Base-by-base conservation (phyloP, 495 filamentous ascomycete species). In the Neurospora tetrasperma region DNA sequence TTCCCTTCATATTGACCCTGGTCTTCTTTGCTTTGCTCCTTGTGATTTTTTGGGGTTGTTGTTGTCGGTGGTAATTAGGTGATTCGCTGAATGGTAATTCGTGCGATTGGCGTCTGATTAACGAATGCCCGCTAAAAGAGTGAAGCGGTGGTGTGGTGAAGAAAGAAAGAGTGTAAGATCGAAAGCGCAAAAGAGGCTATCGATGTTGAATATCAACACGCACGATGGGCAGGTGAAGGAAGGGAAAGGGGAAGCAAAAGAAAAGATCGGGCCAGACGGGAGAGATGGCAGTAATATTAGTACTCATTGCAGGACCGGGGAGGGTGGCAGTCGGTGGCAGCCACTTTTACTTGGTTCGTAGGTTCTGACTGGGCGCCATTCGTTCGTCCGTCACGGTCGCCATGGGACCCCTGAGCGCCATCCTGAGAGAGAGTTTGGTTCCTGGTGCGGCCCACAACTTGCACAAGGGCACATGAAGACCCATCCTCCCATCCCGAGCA, bases 111-210 rank as follows among this genome's bases (percentile, higher is more conserved):
- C 48, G 48, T 59, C 23, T 74, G 78, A 84, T 66, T 66, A 94
- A 93, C 83, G 92, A 95, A 85, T 91, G 92, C 91, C 93, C 92
- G 93, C 93, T 95, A 86, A 96, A 96, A 79, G 93, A 96, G 91
- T 95, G 93, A 94, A 95, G 93, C 93, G 92, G 93, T 94, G 81
- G 87, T 90, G 84, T 78, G 84, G 54, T 66, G 84, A 84, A 82
- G 69, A 62, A 74, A 78, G 75, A 75, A 72, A 75, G 78, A 78
- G 82, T 83, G 74, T 78, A 80, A 83, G 76, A 80, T 79, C 79
- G 79, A 86, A 80, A 86, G 86, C 84, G 82, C 79, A 78, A 82
- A 79, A 74, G 83, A 85, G 78, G 85, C 86, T 86, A 83, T 85
- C 86, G 80, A 79, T 78, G 79, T 80, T 81, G 79, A 82, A 83